Evolutionary conservation across 164 flowering plant genomes (phyloP).

Genomic region (Tetracentron sinense): DNA sequence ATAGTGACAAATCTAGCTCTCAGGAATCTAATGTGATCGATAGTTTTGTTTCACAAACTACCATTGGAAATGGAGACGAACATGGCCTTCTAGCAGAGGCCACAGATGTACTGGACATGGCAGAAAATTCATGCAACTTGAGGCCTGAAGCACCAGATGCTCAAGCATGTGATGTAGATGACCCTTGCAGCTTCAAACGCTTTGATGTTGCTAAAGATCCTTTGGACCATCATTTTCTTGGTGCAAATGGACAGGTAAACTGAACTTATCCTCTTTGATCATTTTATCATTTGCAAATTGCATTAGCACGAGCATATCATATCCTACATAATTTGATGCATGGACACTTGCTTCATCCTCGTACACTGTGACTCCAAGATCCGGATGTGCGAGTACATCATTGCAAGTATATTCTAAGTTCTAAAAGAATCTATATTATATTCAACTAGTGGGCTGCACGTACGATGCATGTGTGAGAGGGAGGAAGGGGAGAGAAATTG

Average conservation of each 20-base stretch:
- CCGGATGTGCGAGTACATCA: too few species aligned
- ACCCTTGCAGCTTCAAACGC: conserved; percentile 46
- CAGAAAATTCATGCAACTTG: conserved; percentile 26
- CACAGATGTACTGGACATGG: conserved; percentile 20
- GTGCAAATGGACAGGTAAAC: conserved; percentile 57
- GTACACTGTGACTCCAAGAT: too few species aligned
- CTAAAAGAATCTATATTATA: too few species aligned
- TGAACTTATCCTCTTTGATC: not conserved
- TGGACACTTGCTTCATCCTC: too few species aligned
- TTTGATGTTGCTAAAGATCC: conserved; percentile 87
- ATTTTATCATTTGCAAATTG: too few species aligned
- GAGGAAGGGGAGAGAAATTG: too few species aligned
- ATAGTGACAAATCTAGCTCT: conserved; percentile 35
- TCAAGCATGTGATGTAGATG: conserved; percentile 19
- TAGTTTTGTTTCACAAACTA: conserved; percentile 17
- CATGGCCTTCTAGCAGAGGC: too few species aligned
- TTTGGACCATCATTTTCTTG: conserved; percentile 67
- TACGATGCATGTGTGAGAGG: too few species aligned
- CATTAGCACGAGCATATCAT: too few species aligned
- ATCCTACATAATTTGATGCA: too few species aligned
- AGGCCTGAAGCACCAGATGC: conserved; percentile 29
- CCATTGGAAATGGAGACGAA: conserved; percentile 24
- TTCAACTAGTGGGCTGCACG: too few species aligned
- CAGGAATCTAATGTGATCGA: conserved; percentile 29
- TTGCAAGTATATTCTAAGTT: too few species aligned